Conservation (phyloP, 2,329 filamentous ascomycete genomes). For the Arthroderma sp. region DNA sequence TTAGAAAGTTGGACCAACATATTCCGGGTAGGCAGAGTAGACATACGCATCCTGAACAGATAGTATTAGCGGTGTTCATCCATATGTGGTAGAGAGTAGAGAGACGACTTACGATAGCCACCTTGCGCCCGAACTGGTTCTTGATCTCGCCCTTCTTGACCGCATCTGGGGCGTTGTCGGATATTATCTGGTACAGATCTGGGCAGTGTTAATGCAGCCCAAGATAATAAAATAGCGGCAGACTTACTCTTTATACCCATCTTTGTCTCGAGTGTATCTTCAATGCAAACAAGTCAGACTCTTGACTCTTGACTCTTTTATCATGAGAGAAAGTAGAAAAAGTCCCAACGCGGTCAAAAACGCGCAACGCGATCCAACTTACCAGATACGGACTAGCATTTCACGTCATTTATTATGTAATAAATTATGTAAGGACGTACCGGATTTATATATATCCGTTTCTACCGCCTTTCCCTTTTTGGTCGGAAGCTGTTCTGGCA, state of each 20-base stretch:
- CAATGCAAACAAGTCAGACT: neutral
- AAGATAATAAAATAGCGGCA: too few species aligned
- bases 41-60: constrained; percentile 38
- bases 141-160: constrained; percentile 98
- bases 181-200: constrained; percentile 68
- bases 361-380: neutral
- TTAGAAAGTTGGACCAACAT: too few species aligned
- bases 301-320: neutral
- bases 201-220: neutral
- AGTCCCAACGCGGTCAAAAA: neutral
- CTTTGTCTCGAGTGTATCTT: neutral
- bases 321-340: neutral
- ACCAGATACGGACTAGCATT: neutral
- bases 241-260: constrained; percentile 3
- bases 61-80: neutral
- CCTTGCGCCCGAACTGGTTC: constrained; percentile 95
- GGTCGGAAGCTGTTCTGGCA: too few species aligned
- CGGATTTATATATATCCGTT: too few species aligned
- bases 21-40: neutral
- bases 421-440: neutral
- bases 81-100: neutral
- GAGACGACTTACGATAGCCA: constrained; percentile 65
- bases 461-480: too few species aligned
- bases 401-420: neutral
- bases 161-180: constrained; percentile 86